Evolutionary conservation across 1,139 yeast species (phyloP).

Genomic region (Kurtzmaniella quercitrusa): DNA sequence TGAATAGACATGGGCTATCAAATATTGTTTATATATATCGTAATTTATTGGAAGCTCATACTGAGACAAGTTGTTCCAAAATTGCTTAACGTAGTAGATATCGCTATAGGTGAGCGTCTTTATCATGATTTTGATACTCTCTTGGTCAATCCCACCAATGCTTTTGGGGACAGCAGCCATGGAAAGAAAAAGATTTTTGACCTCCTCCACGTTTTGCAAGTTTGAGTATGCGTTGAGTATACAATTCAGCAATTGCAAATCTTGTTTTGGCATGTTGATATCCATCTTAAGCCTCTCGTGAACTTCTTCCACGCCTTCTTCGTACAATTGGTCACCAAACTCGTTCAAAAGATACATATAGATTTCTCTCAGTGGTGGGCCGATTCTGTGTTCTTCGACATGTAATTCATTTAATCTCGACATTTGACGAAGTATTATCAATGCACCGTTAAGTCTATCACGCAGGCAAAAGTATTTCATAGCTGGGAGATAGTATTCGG

Average conservation of each 20-base stretch:
- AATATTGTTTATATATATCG: constrained; percentile 56
- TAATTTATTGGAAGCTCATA: constrained; percentile 53
- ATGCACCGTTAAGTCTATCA: constrained; percentile 60
- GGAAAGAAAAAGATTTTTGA: constrained; percentile 59
- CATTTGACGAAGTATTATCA: constrained; percentile 60
- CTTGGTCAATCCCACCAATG: constrained; percentile 55
- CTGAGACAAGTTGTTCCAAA: constrained; percentile 59
- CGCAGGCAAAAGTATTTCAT: constrained; percentile 56
- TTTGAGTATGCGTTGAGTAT: constrained; percentile 65
- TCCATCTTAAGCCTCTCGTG: constrained; percentile 70
- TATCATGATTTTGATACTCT: constrained; percentile 68
- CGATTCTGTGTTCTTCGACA: constrained; percentile 32
- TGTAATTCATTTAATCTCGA: constrained; percentile 54
- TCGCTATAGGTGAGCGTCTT: constrained; percentile 61
- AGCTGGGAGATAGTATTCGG: constrained; percentile 55
- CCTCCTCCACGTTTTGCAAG: constrained; percentile 55
- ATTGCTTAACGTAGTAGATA: constrained; percentile 53
- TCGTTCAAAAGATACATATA: constrained; percentile 57
- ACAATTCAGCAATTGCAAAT: constrained; percentile 56
- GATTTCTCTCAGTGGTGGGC: constrained; percentile 65
- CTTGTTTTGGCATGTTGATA: constrained; percentile 48
- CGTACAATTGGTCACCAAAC: constrained; percentile 59
- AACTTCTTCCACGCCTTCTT: constrained; percentile 64
- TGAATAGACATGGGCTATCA: constrained; percentile 72
- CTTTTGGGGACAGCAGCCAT: constrained; percentile 50